Percentiles rank a stretch among this genome's conserved stretches.
Evolutionary conservation across 2,329 filamentous ascomycete genomes (phyloP).

Genomic region (Immersiporthe knoxdaviesiana): DNA sequence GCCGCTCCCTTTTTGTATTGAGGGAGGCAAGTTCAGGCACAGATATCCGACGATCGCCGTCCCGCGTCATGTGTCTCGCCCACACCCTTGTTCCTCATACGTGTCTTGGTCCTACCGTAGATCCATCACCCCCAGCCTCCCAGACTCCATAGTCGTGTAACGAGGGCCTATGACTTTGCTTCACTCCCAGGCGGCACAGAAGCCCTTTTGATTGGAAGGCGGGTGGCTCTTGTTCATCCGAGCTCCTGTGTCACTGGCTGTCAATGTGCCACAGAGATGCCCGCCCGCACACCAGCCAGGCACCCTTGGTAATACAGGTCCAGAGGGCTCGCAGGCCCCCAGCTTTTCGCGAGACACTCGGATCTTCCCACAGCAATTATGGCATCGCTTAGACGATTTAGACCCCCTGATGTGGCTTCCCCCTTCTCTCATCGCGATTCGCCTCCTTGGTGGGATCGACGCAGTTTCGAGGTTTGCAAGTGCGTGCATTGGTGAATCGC

Average conservation of each 20-base stretch:
- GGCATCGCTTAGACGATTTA: no score
- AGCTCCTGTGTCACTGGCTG: background rate
- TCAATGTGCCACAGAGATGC: background rate
- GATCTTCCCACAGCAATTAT: no score
- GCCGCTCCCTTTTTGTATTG: background rate
- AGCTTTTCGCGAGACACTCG: background rate
- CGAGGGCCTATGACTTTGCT: background rate
- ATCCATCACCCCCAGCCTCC: background rate
- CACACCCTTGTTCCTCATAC: background rate
- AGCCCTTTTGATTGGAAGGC: background rate
- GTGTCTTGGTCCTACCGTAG: slow-evolving; percentile 4
- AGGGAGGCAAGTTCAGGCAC: background rate
- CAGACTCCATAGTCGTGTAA: background rate
- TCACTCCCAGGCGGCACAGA: background rate
- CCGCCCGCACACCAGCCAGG: background rate
- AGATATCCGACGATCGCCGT: background rate
- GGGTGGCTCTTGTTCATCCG: background rate
- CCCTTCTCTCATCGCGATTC: background rate
- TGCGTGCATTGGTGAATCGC: background rate
- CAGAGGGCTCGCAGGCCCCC: background rate
- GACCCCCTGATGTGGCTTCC: background rate
- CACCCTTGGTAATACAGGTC: background rate
- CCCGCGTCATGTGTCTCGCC: slow-evolving; percentile 11
- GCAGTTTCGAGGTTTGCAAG: background rate
- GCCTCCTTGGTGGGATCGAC: background rate